These are phyloP conservation scores for Plasmodium vivax DNA, from an alignment of 169 alveolate species.

Conservation along the genomic window DNA sequence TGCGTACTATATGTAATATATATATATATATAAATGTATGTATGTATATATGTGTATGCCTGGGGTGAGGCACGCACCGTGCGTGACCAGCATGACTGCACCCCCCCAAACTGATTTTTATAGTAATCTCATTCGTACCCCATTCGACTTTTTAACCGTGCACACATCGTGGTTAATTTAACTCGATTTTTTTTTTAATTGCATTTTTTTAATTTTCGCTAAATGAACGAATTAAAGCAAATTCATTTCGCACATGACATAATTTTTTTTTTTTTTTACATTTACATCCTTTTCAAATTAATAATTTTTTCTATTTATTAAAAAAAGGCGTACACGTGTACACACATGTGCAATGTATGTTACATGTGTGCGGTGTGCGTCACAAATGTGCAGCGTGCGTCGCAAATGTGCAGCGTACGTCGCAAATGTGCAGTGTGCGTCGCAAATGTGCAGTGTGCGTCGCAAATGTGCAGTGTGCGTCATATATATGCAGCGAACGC, in stretches of 20 bases:
- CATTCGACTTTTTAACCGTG: neutral
- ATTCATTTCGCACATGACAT: neutral
- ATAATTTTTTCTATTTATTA: neutral
- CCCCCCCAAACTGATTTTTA: slow-evolving; percentile 8
- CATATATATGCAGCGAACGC: neutral
- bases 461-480: neutral
- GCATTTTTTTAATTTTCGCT: neutral
- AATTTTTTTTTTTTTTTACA: neutral
- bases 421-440: neutral
- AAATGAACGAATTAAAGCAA: neutral
- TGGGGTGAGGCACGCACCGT: neutral
- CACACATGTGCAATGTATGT: neutral
- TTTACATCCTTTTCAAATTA: neutral
- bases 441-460: neutral
- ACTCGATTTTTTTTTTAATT: neutral
- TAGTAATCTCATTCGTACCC: slow-evolving; percentile 7
- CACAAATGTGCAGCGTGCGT: neutral
- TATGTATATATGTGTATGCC: slow-evolving; percentile 5
- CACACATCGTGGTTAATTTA: neutral
- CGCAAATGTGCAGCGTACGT: neutral
- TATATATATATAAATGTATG: neutral
- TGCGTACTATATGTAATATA: neutral
- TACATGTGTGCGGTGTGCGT: neutral
- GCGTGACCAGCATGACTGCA: neutral
- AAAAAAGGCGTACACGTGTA: neutral